Evolutionary conservation across 345 rosid genomes (phyloP).

Genomic region (Salix caprea): DNA sequence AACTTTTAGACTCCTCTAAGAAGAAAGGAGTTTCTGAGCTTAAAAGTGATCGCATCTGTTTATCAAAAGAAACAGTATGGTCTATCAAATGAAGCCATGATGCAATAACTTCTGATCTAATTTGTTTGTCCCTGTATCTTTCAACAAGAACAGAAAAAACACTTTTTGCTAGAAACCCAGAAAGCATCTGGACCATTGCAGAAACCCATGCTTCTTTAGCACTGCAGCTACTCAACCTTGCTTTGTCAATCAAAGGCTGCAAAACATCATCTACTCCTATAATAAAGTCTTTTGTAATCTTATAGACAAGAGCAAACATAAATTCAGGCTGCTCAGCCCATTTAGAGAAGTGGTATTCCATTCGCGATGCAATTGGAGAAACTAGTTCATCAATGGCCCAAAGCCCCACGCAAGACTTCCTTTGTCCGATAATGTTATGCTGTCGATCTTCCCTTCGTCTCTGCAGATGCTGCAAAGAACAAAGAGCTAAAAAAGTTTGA

Average conservation of each 20-base stretch:
- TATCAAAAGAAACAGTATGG: slow-evolving; percentile 64
- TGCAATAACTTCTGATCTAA: slow-evolving; percentile 44
- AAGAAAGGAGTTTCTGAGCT: slow-evolving; percentile 45
- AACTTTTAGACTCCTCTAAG: slow-evolving; percentile 31
- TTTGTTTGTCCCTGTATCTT: slow-evolving; percentile 39
- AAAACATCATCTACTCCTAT: slow-evolving; percentile 62
- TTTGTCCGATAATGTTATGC: slow-evolving; percentile 16
- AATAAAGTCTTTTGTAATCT: slow-evolving; percentile 57
- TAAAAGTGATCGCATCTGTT: slow-evolving; percentile 48
- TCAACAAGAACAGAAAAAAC: slow-evolving; percentile 49
- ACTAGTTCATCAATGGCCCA: slow-evolving; percentile 79
- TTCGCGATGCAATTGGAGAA: slow-evolving; percentile 58
- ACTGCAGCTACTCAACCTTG: slow-evolving; percentile 53
- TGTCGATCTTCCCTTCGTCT: slow-evolving; percentile 47
- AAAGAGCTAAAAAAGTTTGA: slow-evolving; percentile 59
- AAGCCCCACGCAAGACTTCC: slow-evolving; percentile 23
- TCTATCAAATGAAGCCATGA: slow-evolving; percentile 78
- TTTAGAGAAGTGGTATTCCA: slow-evolving; percentile 71
- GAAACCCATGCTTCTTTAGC: slow-evolving; percentile 86
- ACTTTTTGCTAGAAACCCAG: slow-evolving; percentile 47
- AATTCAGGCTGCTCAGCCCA: slow-evolving; percentile 70
- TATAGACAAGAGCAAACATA: slow-evolving; percentile 60
- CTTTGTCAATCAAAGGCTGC: slow-evolving; percentile 77
- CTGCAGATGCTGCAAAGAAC: slow-evolving; percentile 64
- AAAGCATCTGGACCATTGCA: slow-evolving; percentile 63